Evolutionary conservation across 2,329 filamentous ascomycete species (phyloP).

Genomic region (Hypoxylon sp.): DNA sequence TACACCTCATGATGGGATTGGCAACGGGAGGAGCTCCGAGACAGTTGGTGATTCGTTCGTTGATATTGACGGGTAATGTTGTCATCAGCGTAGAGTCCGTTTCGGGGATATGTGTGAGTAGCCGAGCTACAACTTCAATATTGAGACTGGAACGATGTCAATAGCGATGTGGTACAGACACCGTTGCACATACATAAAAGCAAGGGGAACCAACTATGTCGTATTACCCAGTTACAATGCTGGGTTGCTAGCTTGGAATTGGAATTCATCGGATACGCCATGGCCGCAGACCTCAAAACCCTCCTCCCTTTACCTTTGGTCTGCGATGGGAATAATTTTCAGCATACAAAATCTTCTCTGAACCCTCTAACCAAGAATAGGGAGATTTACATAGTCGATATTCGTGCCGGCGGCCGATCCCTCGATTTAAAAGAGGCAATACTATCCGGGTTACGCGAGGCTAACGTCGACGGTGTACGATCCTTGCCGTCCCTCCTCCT

Average conservation of each 20-base stretch:
- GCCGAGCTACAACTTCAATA: not conserved
- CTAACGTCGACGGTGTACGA: conserved; percentile 5
- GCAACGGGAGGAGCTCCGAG: not conserved
- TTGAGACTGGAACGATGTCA: not conserved
- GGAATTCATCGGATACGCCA: not conserved
- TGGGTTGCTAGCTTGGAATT: not conserved
- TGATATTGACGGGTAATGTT: not conserved
- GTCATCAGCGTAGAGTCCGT: not conserved
- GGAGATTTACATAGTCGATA: conserved; percentile 15
- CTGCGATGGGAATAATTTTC: not conserved
- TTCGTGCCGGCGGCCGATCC: conserved; percentile 4
- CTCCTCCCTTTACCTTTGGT: not conserved
- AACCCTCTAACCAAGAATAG: not conserved
- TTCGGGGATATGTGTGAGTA: not conserved
- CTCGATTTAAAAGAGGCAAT: conserved; percentile 4
- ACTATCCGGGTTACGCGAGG: not conserved
- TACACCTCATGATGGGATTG: not conserved
- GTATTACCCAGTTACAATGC: not conserved
- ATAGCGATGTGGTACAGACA: not conserved
- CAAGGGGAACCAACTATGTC: too few species aligned
- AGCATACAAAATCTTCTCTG: not conserved
- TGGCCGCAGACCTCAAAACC: conserved; percentile 7
- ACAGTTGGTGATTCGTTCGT: not conserved
- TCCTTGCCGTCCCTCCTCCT: conserved; percentile 14
- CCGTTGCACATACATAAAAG: too few species aligned